Conservation (phyloP, 2,329 filamentous ascomycete genomes). For the Sporothrix variecibatus region DNA sequence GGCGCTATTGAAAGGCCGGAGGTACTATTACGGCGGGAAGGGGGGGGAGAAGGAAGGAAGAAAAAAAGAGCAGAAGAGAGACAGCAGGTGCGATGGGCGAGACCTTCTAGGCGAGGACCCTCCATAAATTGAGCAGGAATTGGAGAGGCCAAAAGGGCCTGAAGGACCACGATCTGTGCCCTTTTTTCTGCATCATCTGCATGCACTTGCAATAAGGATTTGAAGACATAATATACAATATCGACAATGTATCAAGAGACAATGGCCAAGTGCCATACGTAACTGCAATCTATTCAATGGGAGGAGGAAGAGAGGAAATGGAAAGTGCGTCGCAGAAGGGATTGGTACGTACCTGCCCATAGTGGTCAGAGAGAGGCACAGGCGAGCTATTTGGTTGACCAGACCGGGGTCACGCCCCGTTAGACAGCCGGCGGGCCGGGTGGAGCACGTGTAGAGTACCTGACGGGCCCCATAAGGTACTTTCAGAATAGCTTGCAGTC, state of each 20-base stretch:
- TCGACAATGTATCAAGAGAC: not conserved
- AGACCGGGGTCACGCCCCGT: constrained; percentile 27
- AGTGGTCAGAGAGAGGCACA: constrained; percentile 11
- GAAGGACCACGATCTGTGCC: not conserved
- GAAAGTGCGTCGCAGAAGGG: not conserved
- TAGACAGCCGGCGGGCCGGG: constrained; percentile 30
- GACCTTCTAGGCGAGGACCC: constrained; percentile 7
- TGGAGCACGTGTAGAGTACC: constrained; percentile 29
- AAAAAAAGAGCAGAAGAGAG: not conserved
- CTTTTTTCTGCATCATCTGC: not conserved
- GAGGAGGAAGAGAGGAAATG: not conserved
- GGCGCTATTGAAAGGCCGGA: constrained; percentile 30
- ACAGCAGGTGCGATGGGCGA: not conserved
- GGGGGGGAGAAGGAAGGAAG: not conserved
- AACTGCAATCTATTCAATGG: not conserved
- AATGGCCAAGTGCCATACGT: constrained; percentile 1
- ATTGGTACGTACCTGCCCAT: constrained; percentile 12
- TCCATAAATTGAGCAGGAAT: not conserved
- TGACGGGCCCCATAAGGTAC: constrained; percentile 4
- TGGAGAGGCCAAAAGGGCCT: not conserved
- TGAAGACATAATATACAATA: not conserved
- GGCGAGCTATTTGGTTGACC: constrained; percentile 26
- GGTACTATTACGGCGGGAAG: not conserved
- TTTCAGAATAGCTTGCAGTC: not conserved
- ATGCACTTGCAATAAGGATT: not conserved